Conservation (phyloP, 371 early-diverging fungal species). For the Dinochytrium kinnereticum region DNA sequence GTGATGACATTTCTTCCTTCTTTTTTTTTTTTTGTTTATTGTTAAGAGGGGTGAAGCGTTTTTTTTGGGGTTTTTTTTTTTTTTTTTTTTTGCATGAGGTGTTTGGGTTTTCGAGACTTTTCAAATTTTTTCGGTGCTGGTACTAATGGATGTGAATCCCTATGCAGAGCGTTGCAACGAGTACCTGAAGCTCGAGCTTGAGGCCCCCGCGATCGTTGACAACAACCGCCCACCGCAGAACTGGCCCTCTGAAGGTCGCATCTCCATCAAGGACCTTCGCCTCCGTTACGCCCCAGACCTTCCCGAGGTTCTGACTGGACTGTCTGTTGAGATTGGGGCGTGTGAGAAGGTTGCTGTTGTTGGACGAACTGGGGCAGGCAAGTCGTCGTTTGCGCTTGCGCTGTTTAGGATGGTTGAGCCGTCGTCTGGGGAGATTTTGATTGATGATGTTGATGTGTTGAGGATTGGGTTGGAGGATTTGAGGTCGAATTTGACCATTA, state of each 20-base stretch:
- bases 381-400: conserved; percentile 51
- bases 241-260: conserved; percentile 67
- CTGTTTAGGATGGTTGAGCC: conserved; percentile 58
- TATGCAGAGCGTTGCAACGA: conserved; percentile 73
- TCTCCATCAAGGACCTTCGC: conserved; percentile 55
- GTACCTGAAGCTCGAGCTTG: conserved; percentile 71
- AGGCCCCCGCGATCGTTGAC: conserved; percentile 61
- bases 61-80: background rate
- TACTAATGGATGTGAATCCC: background rate
- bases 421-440: conserved; percentile 48
- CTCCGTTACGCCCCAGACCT: conserved; percentile 42
- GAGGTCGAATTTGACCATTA: conserved; percentile 45
- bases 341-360: conserved; percentile 61
- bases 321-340: conserved; percentile 65
- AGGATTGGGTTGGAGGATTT: conserved; percentile 43
- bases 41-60: background rate
- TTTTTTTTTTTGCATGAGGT: background rate
- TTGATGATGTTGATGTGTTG: conserved; percentile 44
- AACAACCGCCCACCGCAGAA: conserved; percentile 55
- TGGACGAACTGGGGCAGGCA: conserved; percentile 57
- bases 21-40: background rate
- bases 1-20: background rate
- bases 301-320: conserved; percentile 56
- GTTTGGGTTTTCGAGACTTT: background rate
- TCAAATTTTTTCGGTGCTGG: background rate